A percentile compares a stretch with the other conserved stretches of the same genome.
Evolutionary conservation across 148 eudicot genomes (phyloP).

Genomic region (Rhododendron kiyosumense): DNA sequence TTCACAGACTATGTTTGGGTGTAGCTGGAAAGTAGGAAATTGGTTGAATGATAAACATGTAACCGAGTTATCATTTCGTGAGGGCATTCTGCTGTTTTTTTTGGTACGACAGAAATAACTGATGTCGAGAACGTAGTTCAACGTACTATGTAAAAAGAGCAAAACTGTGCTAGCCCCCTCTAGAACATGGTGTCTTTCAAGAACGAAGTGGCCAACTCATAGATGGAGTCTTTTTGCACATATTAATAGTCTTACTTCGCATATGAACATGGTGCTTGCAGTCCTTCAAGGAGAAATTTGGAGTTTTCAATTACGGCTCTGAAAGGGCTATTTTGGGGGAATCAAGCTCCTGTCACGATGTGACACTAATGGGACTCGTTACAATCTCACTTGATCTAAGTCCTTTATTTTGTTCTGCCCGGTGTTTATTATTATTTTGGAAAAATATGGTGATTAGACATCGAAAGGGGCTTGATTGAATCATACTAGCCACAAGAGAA

Average conservation of each 20-base stretch:
- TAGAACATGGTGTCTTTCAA: neutral
- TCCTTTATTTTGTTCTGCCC: too few relatives aligned
- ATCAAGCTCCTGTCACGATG: neutral
- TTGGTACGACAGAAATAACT: neutral
- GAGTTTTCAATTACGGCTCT: neutral
- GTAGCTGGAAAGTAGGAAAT: too few relatives aligned
- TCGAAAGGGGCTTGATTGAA: too few relatives aligned
- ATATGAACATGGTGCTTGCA: neutral
- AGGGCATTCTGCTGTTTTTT: too few relatives aligned
- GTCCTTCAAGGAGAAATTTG: neutral
- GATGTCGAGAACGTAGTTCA: too few relatives aligned
- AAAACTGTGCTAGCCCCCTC: neutral
- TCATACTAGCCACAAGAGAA: neutral
- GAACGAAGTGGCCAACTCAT: neutral
- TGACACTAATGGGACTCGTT: neutral
- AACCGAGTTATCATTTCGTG: too few relatives aligned
- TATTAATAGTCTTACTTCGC: too few relatives aligned
- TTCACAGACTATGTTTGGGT: neutral
- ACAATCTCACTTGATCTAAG: neutral
- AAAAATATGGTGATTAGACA: too few relatives aligned
- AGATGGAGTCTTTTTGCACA: too few relatives aligned
- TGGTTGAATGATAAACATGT: too few relatives aligned
- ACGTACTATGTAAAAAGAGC: too few relatives aligned
- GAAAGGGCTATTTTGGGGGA: neutral
- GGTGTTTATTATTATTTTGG: too few relatives aligned